Conservation (phyloP, 331 rosid genomes). For the Prunus yedoensis region DNA sequence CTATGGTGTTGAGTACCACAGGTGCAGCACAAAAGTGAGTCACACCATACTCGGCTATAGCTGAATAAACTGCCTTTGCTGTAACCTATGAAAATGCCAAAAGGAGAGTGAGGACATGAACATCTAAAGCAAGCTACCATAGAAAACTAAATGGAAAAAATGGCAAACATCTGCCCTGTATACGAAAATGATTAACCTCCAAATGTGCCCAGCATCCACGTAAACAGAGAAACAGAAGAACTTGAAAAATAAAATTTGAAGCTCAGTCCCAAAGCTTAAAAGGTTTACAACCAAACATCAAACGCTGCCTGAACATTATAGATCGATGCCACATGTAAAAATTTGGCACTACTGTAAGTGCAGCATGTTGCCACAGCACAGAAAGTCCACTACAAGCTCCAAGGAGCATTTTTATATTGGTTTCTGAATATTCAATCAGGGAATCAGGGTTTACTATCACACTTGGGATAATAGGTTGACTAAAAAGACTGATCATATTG, state of each 20-base stretch:
- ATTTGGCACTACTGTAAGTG: neutral
- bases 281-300: neutral
- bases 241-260: neutral
- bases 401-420: neutral
- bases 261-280: neutral
- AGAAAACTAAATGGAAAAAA: neutral
- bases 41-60: constrained; percentile 67
- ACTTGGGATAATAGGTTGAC: neutral
- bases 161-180: neutral
- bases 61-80: constrained; percentile 71
- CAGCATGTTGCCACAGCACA: neutral
- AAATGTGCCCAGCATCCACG: neutral
- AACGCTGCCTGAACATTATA: neutral
- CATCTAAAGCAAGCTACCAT: neutral
- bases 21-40: constrained; percentile 98
- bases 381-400: neutral
- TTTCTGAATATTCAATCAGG: neutral
- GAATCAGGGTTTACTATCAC: neutral
- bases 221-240: neutral
- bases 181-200: neutral
- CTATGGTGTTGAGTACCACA: constrained; percentile 77
- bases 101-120: neutral
- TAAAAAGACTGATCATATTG: neutral
- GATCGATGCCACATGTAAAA: neutral
- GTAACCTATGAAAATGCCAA: constrained; percentile 50